A percentile compares a stretch with the other conserved stretches of the same genome.
Evolutionary conservation across 257 asterid species (phyloP).

Genomic region (Ehretia macrophylla): DNA sequence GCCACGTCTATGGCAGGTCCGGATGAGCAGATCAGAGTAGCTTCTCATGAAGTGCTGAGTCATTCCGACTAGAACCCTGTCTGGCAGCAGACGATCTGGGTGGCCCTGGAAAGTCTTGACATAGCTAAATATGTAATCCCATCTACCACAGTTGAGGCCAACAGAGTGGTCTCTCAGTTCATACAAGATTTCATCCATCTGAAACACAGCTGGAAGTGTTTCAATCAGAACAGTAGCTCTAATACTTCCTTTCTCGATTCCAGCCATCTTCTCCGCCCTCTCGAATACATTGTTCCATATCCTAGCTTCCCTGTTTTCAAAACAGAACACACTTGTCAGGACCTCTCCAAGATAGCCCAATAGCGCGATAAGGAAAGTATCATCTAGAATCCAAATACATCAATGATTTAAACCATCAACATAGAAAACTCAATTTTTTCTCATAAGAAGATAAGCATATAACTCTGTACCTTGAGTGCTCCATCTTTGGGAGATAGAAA

Average conservation of each 20-base stretch:
- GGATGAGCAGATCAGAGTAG: constrained; percentile 78
- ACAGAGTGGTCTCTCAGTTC: constrained; percentile 78
- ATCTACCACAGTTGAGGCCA: constrained; percentile 91
- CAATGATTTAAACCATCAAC: no score
- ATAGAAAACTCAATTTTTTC: no score
- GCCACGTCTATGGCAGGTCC: constrained; percentile 82
- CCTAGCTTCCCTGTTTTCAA: constrained; percentile 69
- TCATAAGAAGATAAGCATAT: no score
- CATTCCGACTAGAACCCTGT: constrained; percentile 90
- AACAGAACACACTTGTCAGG: not conserved
- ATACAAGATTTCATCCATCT: constrained; percentile 85
- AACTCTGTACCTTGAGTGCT: constrained; percentile 58
- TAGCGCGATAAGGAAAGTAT: no score
- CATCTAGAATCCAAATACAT: no score
- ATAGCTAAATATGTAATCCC: constrained; percentile 98
- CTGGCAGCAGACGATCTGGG: constrained; percentile 83
- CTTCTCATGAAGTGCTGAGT: constrained; percentile 84
- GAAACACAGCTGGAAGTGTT: constrained; percentile 95
- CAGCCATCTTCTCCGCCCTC: constrained; percentile 66
- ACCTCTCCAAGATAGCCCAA: not conserved
- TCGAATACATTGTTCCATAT: constrained; percentile 85
- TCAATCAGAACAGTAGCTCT: constrained; percentile 91
- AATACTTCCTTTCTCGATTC: constrained; percentile 75
- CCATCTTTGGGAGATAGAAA: constrained; percentile 96
- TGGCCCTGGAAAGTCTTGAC: constrained; percentile 88